Conservation (phyloP, 768 basidiomycete genomes). For the Leccinum arenicola region DNA sequence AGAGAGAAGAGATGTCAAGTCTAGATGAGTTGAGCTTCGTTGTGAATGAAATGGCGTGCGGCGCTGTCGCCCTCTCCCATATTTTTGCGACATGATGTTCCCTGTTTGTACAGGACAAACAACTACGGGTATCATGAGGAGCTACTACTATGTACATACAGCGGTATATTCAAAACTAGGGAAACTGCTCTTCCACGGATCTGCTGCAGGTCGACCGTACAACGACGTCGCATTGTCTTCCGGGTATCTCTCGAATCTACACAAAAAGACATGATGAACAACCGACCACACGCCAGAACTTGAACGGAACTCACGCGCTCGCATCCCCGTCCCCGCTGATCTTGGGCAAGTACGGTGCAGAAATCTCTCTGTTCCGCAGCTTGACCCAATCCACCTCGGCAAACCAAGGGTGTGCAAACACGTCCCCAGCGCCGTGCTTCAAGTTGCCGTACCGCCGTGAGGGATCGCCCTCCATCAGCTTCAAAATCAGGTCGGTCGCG, state of each 20-base stretch:
- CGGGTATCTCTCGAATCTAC: conserved; percentile 75
- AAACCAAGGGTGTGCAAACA: conserved; percentile 94
- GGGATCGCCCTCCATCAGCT: conserved; percentile 87
- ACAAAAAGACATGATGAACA: background rate
- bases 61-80: conserved; percentile 22
- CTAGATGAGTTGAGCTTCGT: conserved; percentile 19
- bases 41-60: conserved; percentile 9
- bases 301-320: conserved; percentile 65
- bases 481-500: conserved; percentile 86
- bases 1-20: conserved; percentile 1
- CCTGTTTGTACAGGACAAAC: conserved; percentile 34
- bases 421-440: conserved; percentile 83
- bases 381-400: conserved; percentile 89
- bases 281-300: background rate
- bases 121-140: conserved; percentile 3
- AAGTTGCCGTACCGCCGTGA: conserved; percentile 89
- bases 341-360: conserved; percentile 92
- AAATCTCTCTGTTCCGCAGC: conserved; percentile 80
- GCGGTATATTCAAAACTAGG: conserved; percentile 70
- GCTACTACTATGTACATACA: conserved; percentile 35
- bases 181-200: conserved; percentile 68
- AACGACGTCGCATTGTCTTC: conserved; percentile 62
- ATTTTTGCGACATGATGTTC: conserved; percentile 37
- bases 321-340: conserved; percentile 93
- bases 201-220: conserved; percentile 58